Percentiles rank a stretch among this genome's conserved stretches.
Evolutionary conservation across 2,329 filamentous ascomycete genomes (phyloP).

Genomic region (Fusarium coffeatum): DNA sequence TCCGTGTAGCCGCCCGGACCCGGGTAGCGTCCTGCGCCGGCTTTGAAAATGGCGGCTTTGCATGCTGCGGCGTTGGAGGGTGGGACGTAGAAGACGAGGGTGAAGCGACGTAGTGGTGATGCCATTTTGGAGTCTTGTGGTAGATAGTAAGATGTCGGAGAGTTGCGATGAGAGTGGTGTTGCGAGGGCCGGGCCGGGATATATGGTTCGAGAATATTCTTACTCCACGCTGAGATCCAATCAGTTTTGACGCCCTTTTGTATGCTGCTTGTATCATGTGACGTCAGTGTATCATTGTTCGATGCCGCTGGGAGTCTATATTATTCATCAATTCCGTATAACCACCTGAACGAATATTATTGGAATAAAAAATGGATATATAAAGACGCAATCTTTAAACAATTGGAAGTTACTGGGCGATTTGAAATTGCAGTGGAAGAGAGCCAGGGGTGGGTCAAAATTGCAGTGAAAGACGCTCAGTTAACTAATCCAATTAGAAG

Average conservation of each 20-base stretch:
- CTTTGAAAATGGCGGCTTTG: constrained; percentile 67
- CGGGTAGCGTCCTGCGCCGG: constrained; percentile 66
- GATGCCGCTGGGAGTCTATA: neutral
- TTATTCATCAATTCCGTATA: too few relatives aligned
- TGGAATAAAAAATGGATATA: too few relatives aligned
- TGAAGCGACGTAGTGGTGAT: constrained; percentile 43
- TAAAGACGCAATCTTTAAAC: too few relatives aligned
- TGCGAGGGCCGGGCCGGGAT: constrained; percentile 20
- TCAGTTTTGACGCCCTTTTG: neutral
- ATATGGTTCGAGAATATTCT: constrained; percentile 15
- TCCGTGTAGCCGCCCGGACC: constrained; percentile 66
- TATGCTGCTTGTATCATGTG: constrained; percentile 15
- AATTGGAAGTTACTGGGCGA: too few relatives aligned
- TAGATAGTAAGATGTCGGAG: neutral
- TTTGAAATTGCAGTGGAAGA: neutral
- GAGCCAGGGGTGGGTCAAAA: neutral
- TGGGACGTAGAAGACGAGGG: constrained; percentile 65
- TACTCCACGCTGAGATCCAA: neutral
- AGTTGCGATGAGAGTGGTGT: neutral
- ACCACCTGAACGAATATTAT: accelerated
- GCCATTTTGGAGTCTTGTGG: constrained; percentile 18
- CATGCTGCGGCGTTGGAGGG: constrained; percentile 57
- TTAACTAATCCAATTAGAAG: too few relatives aligned
- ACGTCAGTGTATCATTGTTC: neutral
- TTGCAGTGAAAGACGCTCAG: neutral